Percentiles rank a stretch among this genome's conserved stretches.
Evolutionary conservation across 106 monocot genomes (phyloP).

Genomic region (Dendrobium nobile): DNA sequence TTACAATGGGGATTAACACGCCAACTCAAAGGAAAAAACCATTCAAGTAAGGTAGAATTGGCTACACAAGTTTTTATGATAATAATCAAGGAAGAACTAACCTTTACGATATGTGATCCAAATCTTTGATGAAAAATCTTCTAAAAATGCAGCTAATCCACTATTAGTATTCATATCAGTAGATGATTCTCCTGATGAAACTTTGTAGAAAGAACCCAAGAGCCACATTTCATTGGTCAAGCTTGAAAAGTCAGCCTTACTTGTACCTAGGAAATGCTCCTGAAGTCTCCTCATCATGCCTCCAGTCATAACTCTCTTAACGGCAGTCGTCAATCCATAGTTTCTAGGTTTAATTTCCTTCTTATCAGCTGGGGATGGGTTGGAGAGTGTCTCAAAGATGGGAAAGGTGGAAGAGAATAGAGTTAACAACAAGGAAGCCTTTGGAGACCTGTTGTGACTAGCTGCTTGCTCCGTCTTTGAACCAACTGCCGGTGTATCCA

Average conservation of each 20-base stretch:
- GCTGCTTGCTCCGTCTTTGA: conserved; percentile 24
- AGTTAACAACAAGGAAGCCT: conserved; percentile 39
- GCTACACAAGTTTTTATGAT: neutral
- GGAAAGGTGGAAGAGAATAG: conserved; percentile 52
- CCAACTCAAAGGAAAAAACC: neutral
- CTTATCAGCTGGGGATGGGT: conserved; percentile 21
- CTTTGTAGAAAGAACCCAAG: conserved; percentile 69
- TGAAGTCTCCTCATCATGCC: conserved; percentile 74
- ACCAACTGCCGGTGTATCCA: conserved; percentile 15
- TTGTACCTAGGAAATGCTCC: conserved; percentile 57
- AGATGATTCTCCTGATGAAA: conserved; percentile 43
- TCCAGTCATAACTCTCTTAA: conserved; percentile 47
- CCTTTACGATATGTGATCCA: conserved; percentile 98
- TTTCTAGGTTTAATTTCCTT: conserved; percentile 32
- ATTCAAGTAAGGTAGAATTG: neutral
- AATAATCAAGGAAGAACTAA: conserved; percentile 14
- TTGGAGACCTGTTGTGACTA: conserved; percentile 24
- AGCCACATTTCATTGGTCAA: conserved; percentile 80
- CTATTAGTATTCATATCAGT: conserved; percentile 12
- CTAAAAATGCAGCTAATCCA: conserved; percentile 37
- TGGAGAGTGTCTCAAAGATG: conserved; percentile 35
- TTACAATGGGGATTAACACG: neutral
- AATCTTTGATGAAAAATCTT: conserved; percentile 94
- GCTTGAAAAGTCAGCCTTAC: conserved; percentile 49
- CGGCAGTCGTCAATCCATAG: conserved; percentile 54